Evolutionary conservation across 495 filamentous ascomycete species (phyloP), one percentile per base, ranked within the genome.

Genomic region (Trypethelium eluteriae): DNA sequence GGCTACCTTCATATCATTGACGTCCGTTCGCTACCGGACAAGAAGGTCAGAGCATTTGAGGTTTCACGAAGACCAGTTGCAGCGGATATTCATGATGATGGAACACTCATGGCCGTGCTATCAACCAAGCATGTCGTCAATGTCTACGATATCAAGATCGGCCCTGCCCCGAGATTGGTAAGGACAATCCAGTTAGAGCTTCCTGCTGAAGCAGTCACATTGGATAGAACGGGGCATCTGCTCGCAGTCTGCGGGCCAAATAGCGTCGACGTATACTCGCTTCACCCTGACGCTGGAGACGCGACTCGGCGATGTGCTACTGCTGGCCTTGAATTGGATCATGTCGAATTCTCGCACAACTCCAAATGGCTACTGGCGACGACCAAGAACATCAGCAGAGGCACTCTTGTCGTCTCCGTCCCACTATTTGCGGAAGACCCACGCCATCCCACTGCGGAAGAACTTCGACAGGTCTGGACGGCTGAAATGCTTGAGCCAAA

Each of bases 31-130:
- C 36, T 59, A 32, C 53, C 53, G 14, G 53, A 59, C 32, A 59
- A 59, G 18, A 59, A 59, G 14, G 53, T 59, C 7, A 59, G 53
- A 18, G 53, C 53, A 36, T 59, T 59, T 14, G 53, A 59, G 53
- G 53, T 59, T 59, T 59, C 53, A 6, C 0, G 53, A 59, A 59
- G 53, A 59, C 53, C 53, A 7, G 32, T 59, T 36, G 53, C 53
- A 3, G 53, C 53, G 7, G 53, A 59, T 36, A 59, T 59, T 59
- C 53, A 59, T 36, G 53, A 59, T 59, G 53, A 59, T 59, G 53
- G 53, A 9, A 59, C 11, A 18, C 32, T 59, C 6, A 35, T 59
- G 53, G 53, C 53, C 18, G 53, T 59, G 32, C 53, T 59, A 18
- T 59, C 53, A 7, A 59, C 53, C 32, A 59, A 59, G 32, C 53